Base-by-base conservation (phyloP, 2,329 filamentous ascomycete species). In the Westerdykella aurantiaca region DNA sequence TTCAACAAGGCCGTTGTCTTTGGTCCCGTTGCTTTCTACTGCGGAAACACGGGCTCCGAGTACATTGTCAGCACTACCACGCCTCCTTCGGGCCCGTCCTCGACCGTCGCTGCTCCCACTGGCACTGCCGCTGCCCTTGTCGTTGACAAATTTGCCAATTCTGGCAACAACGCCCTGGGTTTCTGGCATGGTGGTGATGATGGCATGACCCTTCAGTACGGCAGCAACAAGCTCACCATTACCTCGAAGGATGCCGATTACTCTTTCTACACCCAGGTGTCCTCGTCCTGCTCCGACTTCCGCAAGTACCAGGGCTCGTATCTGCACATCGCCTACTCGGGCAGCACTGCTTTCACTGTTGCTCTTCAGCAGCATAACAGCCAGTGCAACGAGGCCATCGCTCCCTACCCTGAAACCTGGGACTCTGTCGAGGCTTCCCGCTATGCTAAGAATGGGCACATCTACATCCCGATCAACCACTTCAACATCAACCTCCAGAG, bases 121-220 rank as follows among this genome's bases (percentile, higher is more conserved):
- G 71, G 75, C 39, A 71, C 72, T 16, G 72, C 72, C 21, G 69
- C 72, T 13, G 64, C 68, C 11, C 69, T 80, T 23, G 69, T 84
- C 0, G 78, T 86, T 44, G 83, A 86, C 63, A 73, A 72, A 3
- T 86, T 86, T 50, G 65, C 65, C 31, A 72, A 71, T 50, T 44
- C 63, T 2, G 66, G 72, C 47, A 72, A 65, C 21, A 86, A 86
- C 55, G 73, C 77, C 14, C 72, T 85, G 2, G 77, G 76, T 2
- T 75, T 79, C 62, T 86, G 80, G 76, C 82, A 85, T 60, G 82
- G 83, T 9, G 72, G 72, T n/a, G 80, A 82, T 38, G 81, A 85
- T 46, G 72, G 73, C 13, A 74, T 83, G 56, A 69, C 65, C 5
- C 62, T 78, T 18, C 74, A 72, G 11, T 77, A 77, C 53, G 69